Evolutionary conservation across 352 stramenopile species (phyloP), one percentile per base, ranked within the genome.

Genomic region (Globisporangium takayamanum): DNA sequence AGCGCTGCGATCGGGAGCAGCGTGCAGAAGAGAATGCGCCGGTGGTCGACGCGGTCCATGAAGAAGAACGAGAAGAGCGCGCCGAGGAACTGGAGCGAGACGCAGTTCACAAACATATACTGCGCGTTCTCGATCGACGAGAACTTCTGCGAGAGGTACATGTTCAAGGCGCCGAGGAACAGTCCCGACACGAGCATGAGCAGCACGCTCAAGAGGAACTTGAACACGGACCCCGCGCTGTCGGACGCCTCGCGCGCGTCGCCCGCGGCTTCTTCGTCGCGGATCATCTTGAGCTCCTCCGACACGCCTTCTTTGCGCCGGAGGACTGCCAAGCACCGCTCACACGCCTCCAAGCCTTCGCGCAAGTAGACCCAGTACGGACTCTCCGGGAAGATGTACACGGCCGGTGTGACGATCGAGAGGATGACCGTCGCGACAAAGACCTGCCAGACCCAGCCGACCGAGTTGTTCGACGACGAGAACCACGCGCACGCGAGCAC

Each of bases 311-410:
- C 76, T 64, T 92, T 92, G 55, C 84, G 84, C 59, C 84, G 84
- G 4, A 94, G 57, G 28, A 94, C 71, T 33, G 78, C 71, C 46
- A 94, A 50, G 20, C 78, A 88, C 25, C 76, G 76, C 60, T 94
- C 82, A 45, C 80, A 84, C 36, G 80, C 80, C 49, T 94, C 84
- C 20, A 88, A 53, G 5, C 84, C 84, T 64, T 92, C 76, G 20
- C 80, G 81, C 59, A 82, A 77, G 69, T 89, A 87, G 14, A 94
- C 78, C 84, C 84, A 94, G 64, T 89, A 86, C n/a, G 84, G 84
- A 48, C 78, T 89, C 57, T 94, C 84, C 8, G 84, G 84, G 71
- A 92, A 94, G 44, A 94, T 87, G 68, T 94, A 89, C 8, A 94
- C 79, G 0, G 77, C 76, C 3, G 84, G 81, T 4, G 84, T 94